These are phyloP conservation scores for Xylaria flabelliformis DNA, from an alignment of 495 filamentous ascomycete species.

Conservation along the genomic window DNA sequence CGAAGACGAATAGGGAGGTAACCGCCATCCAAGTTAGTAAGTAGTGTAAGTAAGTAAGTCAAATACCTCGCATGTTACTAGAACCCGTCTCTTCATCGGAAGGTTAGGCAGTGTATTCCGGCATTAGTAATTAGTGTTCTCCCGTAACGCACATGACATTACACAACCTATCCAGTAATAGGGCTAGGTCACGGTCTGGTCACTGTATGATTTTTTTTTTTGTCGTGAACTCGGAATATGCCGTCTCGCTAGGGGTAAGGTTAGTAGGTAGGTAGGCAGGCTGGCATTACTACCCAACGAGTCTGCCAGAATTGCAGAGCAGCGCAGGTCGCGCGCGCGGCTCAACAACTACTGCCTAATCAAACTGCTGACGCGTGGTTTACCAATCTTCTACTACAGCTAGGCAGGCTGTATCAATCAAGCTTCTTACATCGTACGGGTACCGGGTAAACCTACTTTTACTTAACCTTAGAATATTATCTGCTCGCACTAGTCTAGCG, in stretches of 20 bases:
- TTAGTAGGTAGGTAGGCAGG: too few species aligned
- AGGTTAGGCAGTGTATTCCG: background rate
- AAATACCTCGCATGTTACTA: background rate
- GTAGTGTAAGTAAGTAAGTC: background rate
- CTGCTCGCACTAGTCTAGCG: background rate
- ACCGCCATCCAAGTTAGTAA: background rate
- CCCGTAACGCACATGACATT: background rate
- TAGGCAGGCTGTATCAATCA: background rate
- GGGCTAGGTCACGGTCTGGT: too few species aligned
- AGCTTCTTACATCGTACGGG: background rate
- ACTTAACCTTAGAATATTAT: background rate
- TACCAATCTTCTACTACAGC: background rate
- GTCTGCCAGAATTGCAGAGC: background rate
- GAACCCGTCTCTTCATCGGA: background rate
- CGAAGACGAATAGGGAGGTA: background rate
- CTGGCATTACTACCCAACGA: background rate
- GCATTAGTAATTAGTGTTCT: slow-evolving; percentile 14
- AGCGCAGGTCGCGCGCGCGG: background rate
- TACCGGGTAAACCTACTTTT: background rate
- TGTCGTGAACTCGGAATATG: slow-evolving; percentile 5
- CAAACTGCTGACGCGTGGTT: background rate
- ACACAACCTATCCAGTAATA: too few species aligned
- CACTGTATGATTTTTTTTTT: background rate
- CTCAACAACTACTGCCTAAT: background rate
- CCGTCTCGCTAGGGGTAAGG: background rate